Evolutionary conservation across 2,329 filamentous ascomycete genomes (phyloP).

Genomic region (Diaporthe sp.): DNA sequence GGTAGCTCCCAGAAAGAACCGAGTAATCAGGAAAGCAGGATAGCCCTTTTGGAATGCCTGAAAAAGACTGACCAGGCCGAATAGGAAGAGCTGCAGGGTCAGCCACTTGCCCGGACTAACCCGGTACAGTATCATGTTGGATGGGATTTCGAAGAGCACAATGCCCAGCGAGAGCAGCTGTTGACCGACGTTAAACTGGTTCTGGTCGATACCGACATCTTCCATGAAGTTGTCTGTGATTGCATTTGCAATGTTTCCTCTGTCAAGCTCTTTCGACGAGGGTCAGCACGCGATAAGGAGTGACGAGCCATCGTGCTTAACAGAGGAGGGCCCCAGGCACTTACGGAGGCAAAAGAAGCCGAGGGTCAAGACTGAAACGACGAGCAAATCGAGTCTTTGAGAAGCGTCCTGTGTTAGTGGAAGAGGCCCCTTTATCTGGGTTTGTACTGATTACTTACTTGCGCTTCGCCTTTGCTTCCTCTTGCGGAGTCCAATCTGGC

Average conservation of each 20-base stretch:
- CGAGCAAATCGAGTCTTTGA: not conserved
- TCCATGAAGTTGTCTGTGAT: constrained; percentile 60
- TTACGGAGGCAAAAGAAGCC: constrained; percentile 8
- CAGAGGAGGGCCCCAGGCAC: not conserved
- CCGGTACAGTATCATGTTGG: constrained; percentile 42
- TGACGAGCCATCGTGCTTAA: not conserved
- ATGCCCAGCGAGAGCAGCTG: constrained; percentile 62
- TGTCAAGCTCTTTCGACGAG: constrained; percentile 20
- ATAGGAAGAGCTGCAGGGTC: not conserved
- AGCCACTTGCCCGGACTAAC: constrained; percentile 49
- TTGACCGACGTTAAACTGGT: constrained; percentile 62
- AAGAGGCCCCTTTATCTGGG: not conserved
- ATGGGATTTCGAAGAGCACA: constrained; percentile 54
- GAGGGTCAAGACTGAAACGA: constrained; percentile 6
- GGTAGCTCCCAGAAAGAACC: constrained; percentile 49
- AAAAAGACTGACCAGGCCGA: constrained; percentile 51
- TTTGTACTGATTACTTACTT: not conserved
- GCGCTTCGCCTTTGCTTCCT: constrained; percentile 6
- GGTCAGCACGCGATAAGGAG: not conserved
- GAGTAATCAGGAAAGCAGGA: constrained; percentile 48
- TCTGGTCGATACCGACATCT: constrained; percentile 59
- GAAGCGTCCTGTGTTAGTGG: not conserved
- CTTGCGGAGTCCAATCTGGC: constrained; percentile 9
- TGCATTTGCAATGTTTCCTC: constrained; percentile 52
- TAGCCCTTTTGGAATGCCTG: constrained; percentile 52